Evolutionary conservation across 768 basidiomycete genomes (phyloP).

Genomic region (Multifurca ochricompacta): DNA sequence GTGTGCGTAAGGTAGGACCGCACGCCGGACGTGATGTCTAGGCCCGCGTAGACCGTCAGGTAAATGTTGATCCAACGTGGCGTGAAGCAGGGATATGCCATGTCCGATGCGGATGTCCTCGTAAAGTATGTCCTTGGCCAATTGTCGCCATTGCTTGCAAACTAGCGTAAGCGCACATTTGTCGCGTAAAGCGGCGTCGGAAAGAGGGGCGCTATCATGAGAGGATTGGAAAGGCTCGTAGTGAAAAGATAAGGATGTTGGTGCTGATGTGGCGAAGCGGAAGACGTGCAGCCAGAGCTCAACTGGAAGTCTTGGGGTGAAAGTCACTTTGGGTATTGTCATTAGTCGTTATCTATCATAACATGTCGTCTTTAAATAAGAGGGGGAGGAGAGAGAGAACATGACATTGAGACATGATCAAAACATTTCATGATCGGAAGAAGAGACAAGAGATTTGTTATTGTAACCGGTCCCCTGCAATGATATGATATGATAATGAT

Average conservation of each 20-base stretch:
- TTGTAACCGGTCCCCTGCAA: too few relatives aligned
- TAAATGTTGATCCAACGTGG: neutral
- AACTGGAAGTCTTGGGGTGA: slow-evolving; percentile 2
- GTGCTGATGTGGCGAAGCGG: slow-evolving; percentile 12
- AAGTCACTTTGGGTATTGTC: neutral
- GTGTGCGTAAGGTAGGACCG: slow-evolving; percentile 12
- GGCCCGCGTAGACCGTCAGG: neutral
- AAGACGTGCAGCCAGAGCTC: slow-evolving; percentile 21
- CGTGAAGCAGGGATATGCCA: slow-evolving; percentile 9
- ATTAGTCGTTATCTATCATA: too few relatives aligned
- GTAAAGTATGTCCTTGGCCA: slow-evolving; percentile 14
- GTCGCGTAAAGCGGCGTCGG: slow-evolving; percentile 3
- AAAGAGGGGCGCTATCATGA: neutral
- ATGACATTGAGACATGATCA: too few relatives aligned
- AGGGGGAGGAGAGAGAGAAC: too few relatives aligned
- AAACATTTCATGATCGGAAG: too few relatives aligned
- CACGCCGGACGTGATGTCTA: slow-evolving; percentile 14
- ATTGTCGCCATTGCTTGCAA: slow-evolving; percentile 14
- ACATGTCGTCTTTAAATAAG: too few relatives aligned
- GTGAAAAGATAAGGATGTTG: neutral
- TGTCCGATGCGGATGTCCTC: slow-evolving; percentile 17
- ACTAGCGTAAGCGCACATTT: slow-evolving; percentile 13
- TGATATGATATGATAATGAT: too few relatives aligned
- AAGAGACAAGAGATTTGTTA: too few relatives aligned
- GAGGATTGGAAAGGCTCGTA: slow-evolving; percentile 12